Conservation (phyloP, 257 asterid species). For the Capsicum baccatum region DNA sequence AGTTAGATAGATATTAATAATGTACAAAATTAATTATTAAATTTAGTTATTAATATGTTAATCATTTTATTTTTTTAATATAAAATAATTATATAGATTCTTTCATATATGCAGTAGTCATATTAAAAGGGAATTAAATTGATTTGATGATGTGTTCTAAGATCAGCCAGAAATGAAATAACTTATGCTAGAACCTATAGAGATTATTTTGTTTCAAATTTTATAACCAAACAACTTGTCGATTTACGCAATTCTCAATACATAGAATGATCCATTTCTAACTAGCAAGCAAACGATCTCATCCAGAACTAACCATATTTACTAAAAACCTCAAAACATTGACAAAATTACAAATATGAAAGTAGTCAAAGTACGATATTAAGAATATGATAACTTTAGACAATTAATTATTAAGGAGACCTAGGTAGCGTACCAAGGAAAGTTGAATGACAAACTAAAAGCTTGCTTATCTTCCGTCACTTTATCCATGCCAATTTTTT, state of each 20-base stretch:
- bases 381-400: not conserved
- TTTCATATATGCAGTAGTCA: no score
- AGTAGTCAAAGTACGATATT: not conserved
- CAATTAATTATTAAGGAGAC: no score
- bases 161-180: not conserved
- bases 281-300: not conserved
- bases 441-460: not conserved
- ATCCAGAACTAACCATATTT: no score
- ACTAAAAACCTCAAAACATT: not conserved
- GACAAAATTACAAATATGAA: not conserved
- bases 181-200: not conserved
- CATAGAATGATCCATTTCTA: not conserved
- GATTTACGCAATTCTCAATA: not conserved
- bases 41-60: no score
- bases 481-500: not conserved
- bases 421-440: not conserved
- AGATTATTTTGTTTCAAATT: not conserved
- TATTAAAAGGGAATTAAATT: no score
- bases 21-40: no score
- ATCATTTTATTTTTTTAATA: not conserved
- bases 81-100: not conserved
- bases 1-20: no score
- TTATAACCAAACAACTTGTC: not conserved
- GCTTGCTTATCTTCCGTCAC: not conserved
- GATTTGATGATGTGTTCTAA: no score